Conservation (phyloP, 352 stramenopile species). For the Pythium phragmiticola region DNA sequence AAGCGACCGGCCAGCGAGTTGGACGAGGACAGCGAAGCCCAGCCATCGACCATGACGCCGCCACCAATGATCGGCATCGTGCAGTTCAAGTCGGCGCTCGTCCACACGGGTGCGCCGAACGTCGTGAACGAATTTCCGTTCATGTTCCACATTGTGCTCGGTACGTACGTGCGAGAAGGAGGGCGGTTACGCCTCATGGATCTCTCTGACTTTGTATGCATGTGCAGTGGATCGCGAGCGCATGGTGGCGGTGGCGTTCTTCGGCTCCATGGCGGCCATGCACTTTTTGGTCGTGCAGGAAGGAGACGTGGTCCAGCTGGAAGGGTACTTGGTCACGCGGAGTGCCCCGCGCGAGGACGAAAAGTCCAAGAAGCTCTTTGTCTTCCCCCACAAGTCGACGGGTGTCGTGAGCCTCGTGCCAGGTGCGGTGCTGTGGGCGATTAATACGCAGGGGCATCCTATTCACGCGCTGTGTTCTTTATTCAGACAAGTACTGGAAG, state of each 20-base stretch:
- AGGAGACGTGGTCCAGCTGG: constrained; percentile 58
- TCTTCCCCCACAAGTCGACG: constrained; percentile 18
- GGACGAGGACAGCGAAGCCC: not conserved
- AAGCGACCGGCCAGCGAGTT: constrained; percentile 10
- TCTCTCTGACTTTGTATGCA: not conserved
- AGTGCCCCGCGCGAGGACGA: not conserved
- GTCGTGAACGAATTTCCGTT: constrained; percentile 59
- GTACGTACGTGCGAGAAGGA: constrained; percentile 22
- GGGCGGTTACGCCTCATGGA: too few species aligned
- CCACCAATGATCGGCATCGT: constrained; percentile 53
- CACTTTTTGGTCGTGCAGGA: constrained; percentile 55
- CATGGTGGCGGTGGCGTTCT: constrained; percentile 61
- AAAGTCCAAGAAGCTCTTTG: constrained; percentile 22
- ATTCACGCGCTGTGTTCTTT: not conserved
- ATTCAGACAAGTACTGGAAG: constrained; percentile 56
- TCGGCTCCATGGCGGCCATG: constrained; percentile 59
- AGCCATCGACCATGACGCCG: not conserved
- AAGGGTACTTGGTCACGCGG: constrained; percentile 33
- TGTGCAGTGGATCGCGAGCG: constrained; percentile 41
- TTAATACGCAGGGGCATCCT: not conserved
- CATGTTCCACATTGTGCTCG: constrained; percentile 58
- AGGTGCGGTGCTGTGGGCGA: constrained; percentile 7
- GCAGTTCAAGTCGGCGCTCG: constrained; percentile 55
- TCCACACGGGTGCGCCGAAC: constrained; percentile 42
- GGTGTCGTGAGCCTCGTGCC: constrained; percentile 25